A percentile compares a stretch with the other conserved stretches of the same genome.
Conservation (phyloP, 768 basidiomycete species). For the Mycena galopus region DNA sequence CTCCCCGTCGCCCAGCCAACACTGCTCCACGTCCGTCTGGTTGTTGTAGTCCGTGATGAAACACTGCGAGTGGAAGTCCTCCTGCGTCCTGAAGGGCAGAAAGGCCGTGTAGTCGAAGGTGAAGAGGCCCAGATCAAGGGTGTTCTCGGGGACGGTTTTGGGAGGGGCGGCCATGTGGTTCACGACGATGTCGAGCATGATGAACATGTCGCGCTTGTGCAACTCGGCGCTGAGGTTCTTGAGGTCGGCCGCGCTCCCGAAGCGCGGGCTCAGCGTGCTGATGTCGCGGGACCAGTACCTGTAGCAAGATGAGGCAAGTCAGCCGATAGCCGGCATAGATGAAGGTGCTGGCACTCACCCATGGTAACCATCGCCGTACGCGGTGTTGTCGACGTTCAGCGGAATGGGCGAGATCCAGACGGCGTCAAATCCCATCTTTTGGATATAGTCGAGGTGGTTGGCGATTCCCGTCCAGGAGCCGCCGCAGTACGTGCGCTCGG, state of each 20-base stretch:
- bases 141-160: slow-evolving; percentile 35
- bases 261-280: slow-evolving; percentile 73
- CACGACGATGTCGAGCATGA: slow-evolving; percentile 84
- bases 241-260: slow-evolving; percentile 81
- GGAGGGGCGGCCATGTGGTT: slow-evolving; percentile 64
- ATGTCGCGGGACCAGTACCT: slow-evolving; percentile 66
- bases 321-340: not conserved
- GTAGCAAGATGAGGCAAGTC: not conserved
- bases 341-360: slow-evolving; percentile 63
- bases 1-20: slow-evolving; percentile 79
- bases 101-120: slow-evolving; percentile 45
- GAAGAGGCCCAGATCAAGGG: not conserved
- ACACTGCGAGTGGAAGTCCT: slow-evolving; percentile 74
- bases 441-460: slow-evolving; percentile 81
- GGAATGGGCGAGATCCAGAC: slow-evolving; percentile 84
- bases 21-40: slow-evolving; percentile 71
- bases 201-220: slow-evolving; percentile 70
- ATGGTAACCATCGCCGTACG: slow-evolving; percentile 81
- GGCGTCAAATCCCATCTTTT: slow-evolving; percentile 80
- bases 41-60: slow-evolving; percentile 71
- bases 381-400: slow-evolving; percentile 71
- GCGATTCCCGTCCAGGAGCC: slow-evolving; percentile 77
- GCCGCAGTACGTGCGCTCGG: slow-evolving; percentile 74
- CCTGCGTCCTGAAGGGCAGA: slow-evolving; percentile 43
- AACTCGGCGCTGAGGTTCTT: slow-evolving; percentile 74